Conservation (phyloP, 2,329 filamentous ascomycete species). For the Paraconiothyrium brasiliense region DNA sequence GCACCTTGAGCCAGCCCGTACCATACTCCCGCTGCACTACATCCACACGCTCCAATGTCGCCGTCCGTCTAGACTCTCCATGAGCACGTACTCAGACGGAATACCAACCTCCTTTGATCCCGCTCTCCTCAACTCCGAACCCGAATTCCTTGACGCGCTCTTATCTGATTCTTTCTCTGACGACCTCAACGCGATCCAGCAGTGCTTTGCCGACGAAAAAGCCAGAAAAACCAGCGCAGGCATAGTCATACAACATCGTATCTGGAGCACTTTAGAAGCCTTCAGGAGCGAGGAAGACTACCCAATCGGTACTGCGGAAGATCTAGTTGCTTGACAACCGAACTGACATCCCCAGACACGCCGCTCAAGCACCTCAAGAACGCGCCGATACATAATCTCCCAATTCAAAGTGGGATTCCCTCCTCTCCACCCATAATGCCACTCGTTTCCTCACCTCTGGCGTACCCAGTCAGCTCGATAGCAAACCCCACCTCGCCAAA, state of each 20-base stretch:
- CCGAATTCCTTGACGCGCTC: conserved; percentile 32
- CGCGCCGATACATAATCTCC: conserved; percentile 20
- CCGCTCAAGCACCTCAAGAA: conserved; percentile 36
- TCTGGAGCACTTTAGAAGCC: conserved; percentile 57
- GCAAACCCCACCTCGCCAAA: conserved; percentile 47
- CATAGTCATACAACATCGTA: conserved; percentile 62
- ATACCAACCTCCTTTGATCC: conserved; percentile 62
- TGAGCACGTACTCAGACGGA: conserved; percentile 42
- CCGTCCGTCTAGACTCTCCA: conserved; percentile 17
- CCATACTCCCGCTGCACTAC: conserved; percentile 10
- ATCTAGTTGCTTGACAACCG: conserved; percentile 9
- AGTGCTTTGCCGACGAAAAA: conserved; percentile 53
- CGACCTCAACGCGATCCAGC: conserved; percentile 58
- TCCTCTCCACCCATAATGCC: conserved; percentile 66
- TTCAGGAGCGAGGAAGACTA: conserved; percentile 61
- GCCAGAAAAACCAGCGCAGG: conserved; percentile 54
- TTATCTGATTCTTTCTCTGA: conserved; percentile 51
- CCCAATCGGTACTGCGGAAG: conserved; percentile 41
- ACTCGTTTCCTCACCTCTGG: conserved; percentile 67
- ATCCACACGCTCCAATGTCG: not conserved
- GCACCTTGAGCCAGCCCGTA: not conserved
- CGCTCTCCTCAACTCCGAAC: conserved; percentile 59
- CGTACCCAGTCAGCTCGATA: conserved; percentile 64
- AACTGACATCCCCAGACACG: conserved; percentile 45
- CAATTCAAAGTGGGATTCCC: conserved; percentile 32